These are phyloP conservation scores for Pyrenophora tritici-repentis DNA, from an alignment of 2,329 filamentous ascomycete species.

Conservation along the genomic window DNA sequence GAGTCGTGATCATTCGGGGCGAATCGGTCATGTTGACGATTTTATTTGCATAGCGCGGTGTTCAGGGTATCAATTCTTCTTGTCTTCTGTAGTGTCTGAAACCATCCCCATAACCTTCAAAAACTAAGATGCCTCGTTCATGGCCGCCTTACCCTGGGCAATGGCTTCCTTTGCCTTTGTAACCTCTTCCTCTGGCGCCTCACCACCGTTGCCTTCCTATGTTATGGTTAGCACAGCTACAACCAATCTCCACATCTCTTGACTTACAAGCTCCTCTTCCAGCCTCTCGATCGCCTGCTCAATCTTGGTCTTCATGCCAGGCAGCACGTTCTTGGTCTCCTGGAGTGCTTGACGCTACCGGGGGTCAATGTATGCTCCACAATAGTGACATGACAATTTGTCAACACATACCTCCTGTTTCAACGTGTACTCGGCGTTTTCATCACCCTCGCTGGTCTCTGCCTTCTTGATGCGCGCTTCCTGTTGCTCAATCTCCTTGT, in stretches of 20 bases:
- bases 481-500: slow-evolving; percentile 80
- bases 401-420: slow-evolving; percentile 75
- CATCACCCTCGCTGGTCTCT: slow-evolving; percentile 64
- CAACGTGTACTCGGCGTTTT: slow-evolving; percentile 77
- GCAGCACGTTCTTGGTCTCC: slow-evolving; percentile 85
- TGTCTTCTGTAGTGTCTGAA: slow-evolving; percentile 4
- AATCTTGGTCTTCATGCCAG: slow-evolving; percentile 72
- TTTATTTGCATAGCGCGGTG: slow-evolving; percentile 42
- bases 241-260: slow-evolving; percentile 15
- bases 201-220: slow-evolving; percentile 49
- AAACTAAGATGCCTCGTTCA: slow-evolving; percentile 40
- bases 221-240: slow-evolving; percentile 8
- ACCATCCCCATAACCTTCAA: background rate
- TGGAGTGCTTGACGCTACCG: slow-evolving; percentile 75
- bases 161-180: slow-evolving; percentile 52
- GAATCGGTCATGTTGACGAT: background rate
- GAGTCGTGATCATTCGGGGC: slow-evolving; percentile 26
- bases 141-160: slow-evolving; percentile 46
- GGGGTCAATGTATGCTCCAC: slow-evolving; percentile 9
- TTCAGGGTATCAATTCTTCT: slow-evolving; percentile 26
- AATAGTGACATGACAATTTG: background rate
- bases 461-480: slow-evolving; percentile 72
- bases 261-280: slow-evolving; percentile 74
- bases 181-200: slow-evolving; percentile 50
- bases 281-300: slow-evolving; percentile 71